These are phyloP conservation scores for Pseudozyma pruni DNA, from an alignment of 1,284 basidiomycete species.

Conservation along the genomic window DNA sequence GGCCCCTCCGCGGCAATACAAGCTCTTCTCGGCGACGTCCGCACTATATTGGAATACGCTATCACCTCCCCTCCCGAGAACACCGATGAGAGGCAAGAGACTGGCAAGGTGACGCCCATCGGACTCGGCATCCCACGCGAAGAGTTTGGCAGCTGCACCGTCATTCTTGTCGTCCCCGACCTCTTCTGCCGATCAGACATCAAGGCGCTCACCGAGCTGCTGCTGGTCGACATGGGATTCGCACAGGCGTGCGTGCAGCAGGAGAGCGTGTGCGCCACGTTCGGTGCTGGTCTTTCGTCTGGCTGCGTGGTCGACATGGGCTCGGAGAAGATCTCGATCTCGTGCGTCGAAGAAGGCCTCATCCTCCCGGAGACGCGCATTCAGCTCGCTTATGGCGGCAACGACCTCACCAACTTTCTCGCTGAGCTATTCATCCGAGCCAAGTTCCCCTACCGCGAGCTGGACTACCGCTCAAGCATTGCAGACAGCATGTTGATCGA, in stretches of 20 bases:
- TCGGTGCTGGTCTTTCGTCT: conserved; percentile 91
- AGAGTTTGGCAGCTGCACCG: conserved; percentile 73
- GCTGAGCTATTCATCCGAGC: conserved; percentile 82
- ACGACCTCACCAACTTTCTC: conserved; percentile 91
- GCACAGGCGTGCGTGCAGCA: conserved; percentile 62
- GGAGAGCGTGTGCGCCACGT: conserved; percentile 89
- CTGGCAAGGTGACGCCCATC: conserved; percentile 25
- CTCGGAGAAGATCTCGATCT: conserved; percentile 82
- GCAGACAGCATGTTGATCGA: conserved; percentile 60
- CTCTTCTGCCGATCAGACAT: conserved; percentile 87
- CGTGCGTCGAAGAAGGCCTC: conserved; percentile 94
- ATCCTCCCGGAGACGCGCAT: conserved; percentile 88
- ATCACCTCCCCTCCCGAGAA: conserved; percentile 57
- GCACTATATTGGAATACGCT: conserved; percentile 57
- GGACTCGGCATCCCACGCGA: conserved; percentile 60
- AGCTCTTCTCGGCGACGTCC: conserved; percentile 59
- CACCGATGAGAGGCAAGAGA: conserved; percentile 37
- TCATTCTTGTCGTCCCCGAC: conserved; percentile 91
- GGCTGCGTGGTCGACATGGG: conserved; percentile 97
- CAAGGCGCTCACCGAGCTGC: conserved; percentile 79
- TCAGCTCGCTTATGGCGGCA: conserved; percentile 85
- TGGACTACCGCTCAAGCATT: conserved; percentile 71
- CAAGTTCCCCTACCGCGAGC: conserved; percentile 86
- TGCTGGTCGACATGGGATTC: conserved; percentile 80
- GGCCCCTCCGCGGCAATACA: conserved; percentile 53